Evolutionary conservation across 306 rosid species (phyloP).

Genomic region (Adenanthera pavonina): DNA sequence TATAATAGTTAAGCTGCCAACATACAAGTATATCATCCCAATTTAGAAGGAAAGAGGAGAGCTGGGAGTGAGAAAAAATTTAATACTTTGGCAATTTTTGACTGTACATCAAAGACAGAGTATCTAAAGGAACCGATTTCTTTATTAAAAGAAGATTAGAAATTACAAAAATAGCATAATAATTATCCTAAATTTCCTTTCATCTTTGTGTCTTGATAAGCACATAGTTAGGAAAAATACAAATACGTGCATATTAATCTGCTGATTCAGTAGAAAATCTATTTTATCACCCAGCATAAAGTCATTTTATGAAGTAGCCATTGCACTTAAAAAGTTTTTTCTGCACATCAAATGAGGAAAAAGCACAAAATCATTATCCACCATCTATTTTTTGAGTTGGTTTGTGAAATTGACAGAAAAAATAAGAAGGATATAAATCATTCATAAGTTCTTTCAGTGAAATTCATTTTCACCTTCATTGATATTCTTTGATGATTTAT

Average conservation of each 20-base stretch:
- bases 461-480: conserved; percentile 13
- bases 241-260: conserved; percentile 15
- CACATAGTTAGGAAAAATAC: conserved; percentile 3
- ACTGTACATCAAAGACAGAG: conserved; percentile 36
- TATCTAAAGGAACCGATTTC: conserved; percentile 15
- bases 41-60: conserved; percentile 26
- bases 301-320: conserved; percentile 15
- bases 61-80: conserved; percentile 10
- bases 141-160: conserved; percentile 13
- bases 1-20: conserved; percentile 15
- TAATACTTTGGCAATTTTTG: conserved; percentile 15
- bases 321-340: not conserved
- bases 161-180: not conserved
- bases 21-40: conserved; percentile 19
- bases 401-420: conserved; percentile 19
- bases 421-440: conserved; percentile 18
- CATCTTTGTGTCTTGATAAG: conserved; percentile 9
- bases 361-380: not conserved
- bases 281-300: conserved; percentile 25
- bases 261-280: conserved; percentile 20
- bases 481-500: conserved; percentile 22
- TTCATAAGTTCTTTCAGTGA: conserved; percentile 13
- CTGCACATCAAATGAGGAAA: conserved; percentile 7
- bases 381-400: not conserved
- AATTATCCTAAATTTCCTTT: conserved; percentile 29